Percentiles rank a stretch among this genome's conserved stretches.
These are phyloP conservation scores for Persicaria tinctoria DNA, from an alignment of 148 eudicot species.

Conservation along the genomic window DNA sequence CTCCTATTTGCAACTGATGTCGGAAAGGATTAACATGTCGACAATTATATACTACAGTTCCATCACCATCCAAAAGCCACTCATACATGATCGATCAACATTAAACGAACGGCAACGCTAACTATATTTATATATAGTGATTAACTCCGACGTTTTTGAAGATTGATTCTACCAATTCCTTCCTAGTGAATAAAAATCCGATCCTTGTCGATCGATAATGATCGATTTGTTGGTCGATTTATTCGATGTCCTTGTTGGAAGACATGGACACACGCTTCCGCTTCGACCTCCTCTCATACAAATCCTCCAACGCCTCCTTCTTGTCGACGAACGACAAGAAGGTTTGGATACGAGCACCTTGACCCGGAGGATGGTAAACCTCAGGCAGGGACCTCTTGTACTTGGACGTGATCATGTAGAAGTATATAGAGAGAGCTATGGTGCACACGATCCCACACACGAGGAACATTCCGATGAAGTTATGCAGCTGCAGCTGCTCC, in stretches of 20 bases:
- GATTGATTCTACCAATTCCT: no score
- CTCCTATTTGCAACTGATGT: no score
- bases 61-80: no score
- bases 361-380: slow-evolving; percentile 11
- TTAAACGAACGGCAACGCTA: no score
- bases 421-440: slow-evolving; percentile 25
- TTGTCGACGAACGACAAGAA: slow-evolving; percentile 31
- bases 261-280: slow-evolving; percentile 25
- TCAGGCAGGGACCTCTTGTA: slow-evolving; percentile 15
- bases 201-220: no score
- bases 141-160: no score
- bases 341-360: slow-evolving; percentile 18
- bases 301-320: slow-evolving; percentile 29
- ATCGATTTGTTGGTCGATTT: no score
- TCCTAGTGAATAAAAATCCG: no score
- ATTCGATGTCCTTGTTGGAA: neutral
- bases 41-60: no score
- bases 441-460: slow-evolving; percentile 16
- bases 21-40: no score
- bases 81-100: no score
- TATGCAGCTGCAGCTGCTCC: slow-evolving; percentile 25
- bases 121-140: no score
- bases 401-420: slow-evolving; percentile 18
- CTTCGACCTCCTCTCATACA: slow-evolving; percentile 20
- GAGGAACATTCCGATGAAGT: slow-evolving; percentile 23